A percentile compares a stretch with the other conserved stretches of the same genome.
phyloP scores from a whole-genome alignment of 139 green algal species.

The Ostreobium quekettii region DNA sequence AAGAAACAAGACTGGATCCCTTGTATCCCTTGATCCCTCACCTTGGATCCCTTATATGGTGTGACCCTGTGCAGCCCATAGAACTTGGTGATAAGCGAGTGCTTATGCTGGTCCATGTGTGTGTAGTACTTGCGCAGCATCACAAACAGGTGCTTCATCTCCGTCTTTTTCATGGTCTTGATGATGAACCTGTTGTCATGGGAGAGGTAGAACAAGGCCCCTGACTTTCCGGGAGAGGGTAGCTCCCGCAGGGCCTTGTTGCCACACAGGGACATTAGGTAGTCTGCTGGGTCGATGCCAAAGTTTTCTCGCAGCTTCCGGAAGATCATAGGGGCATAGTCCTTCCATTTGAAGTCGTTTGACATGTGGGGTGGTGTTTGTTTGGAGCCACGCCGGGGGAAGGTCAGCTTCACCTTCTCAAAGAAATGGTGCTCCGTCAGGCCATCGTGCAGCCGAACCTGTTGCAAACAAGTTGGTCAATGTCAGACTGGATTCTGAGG shows the following conservation, averaged over 20 bases:
- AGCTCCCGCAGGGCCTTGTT: conserved; percentile 69
- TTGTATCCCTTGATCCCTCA: too few species aligned
- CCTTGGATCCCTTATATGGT: conserved; percentile 60
- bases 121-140: conserved; percentile 73
- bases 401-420: conserved; percentile 51
- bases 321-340: conserved; percentile 85
- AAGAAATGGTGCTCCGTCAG: conserved; percentile 24
- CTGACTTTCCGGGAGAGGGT: conserved; percentile 67
- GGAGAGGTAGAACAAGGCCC: conserved; percentile 76
- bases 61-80: conserved; percentile 80
- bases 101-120: conserved; percentile 53
- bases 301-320: conserved; percentile 59
- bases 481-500: too few species aligned
- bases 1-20: too few species aligned
- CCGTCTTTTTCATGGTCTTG: conserved; percentile 63
- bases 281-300: conserved; percentile 59
- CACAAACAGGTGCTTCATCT: conserved; percentile 64
- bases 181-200: conserved; percentile 64
- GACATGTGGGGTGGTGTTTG: conserved; percentile 57
- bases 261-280: conserved; percentile 71
- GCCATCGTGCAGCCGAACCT: conserved; percentile 15
- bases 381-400: conserved; percentile 50
- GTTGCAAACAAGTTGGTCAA: too few species aligned
- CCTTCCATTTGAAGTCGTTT: conserved; percentile 86
- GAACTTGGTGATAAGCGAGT: conserved; percentile 83